phyloP scores from a whole-genome alignment of 495 filamentous ascomycete species.

The Neurospora sp. region DNA sequence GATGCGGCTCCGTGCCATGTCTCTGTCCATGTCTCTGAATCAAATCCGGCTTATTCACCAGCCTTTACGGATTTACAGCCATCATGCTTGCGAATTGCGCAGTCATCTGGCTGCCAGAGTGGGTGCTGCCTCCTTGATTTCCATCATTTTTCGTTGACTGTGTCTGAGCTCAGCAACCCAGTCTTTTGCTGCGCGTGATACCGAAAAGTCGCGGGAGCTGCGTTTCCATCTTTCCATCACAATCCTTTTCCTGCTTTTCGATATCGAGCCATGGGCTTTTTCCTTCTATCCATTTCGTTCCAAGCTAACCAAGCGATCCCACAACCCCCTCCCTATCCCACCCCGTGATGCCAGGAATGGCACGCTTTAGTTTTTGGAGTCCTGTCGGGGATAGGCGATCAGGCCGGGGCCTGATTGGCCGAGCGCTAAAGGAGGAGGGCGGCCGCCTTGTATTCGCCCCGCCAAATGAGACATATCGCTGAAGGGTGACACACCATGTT shows the following conservation, averaged over 20 bases:
- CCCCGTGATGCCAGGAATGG: conserved; percentile 4
- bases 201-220: not conserved
- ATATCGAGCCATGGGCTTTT: not conserved
- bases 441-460: conserved; percentile 13
- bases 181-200: not conserved
- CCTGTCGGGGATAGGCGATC: not conserved
- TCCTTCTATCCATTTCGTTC: not conserved
- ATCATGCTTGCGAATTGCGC: not conserved
- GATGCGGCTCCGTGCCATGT: not conserved
- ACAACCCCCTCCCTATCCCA: not conserved
- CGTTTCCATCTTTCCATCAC: not conserved
- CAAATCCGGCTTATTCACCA: not conserved
- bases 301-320: not conserved
- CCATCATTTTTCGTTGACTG: not conserved
- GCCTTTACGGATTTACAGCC: not conserved
- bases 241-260: not conserved
- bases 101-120: not conserved
- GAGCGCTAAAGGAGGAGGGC: not conserved
- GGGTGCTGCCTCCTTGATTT: not conserved
- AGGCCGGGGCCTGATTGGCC: not conserved
- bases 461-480: conserved; percentile 12
- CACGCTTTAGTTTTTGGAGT: conserved; percentile 1
- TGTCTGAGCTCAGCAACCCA: not conserved
- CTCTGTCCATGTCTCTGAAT: not conserved
- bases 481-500: conserved; percentile 10